Percentiles rank a stretch among this genome's conserved stretches.
Evolutionary conservation across 805 yeast genomes (phyloP).

Genomic region (Metschnikowia lunata): DNA sequence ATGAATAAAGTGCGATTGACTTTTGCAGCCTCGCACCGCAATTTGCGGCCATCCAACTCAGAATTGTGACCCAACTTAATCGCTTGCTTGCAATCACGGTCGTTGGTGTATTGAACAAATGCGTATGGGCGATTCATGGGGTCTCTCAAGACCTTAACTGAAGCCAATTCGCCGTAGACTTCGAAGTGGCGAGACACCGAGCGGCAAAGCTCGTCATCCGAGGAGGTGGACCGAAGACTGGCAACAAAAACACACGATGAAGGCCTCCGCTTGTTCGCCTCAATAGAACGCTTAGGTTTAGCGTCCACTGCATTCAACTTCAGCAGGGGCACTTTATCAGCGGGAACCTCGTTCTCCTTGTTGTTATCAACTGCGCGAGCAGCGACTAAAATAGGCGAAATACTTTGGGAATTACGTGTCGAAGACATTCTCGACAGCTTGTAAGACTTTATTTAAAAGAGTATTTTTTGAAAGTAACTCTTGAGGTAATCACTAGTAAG

Average conservation of each 20-base stretch:
- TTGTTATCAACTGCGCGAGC: conserved; percentile 3
- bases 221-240: conserved; percentile 57
- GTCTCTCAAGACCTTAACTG: conserved; percentile 82
- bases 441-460: not conserved
- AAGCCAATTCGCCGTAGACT: conserved; percentile 64
- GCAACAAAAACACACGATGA: conserved; percentile 89
- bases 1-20: conserved; percentile 83
- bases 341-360: conserved; percentile 9
- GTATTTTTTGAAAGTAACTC: not conserved
- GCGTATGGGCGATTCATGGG: conserved; percentile 83
- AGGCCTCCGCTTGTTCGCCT: conserved; percentile 36
- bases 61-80: conserved; percentile 66
- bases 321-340: not conserved
- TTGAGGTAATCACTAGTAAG: not conserved
- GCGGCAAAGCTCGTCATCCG: conserved; percentile 68
- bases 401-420: not conserved
- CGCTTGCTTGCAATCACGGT: conserved; percentile 65
- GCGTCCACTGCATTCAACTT: not conserved
- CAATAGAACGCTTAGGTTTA: not conserved
- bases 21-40: conserved; percentile 87
- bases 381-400: not conserved
- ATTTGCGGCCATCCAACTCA: conserved; percentile 63
- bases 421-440: not conserved
- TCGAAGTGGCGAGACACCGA: conserved; percentile 67
- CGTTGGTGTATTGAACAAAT: conserved; percentile 78